Evolutionary conservation across 192 early-diverging fungal species (phyloP).

Genomic region (Phlyctochytrium arcticum): DNA sequence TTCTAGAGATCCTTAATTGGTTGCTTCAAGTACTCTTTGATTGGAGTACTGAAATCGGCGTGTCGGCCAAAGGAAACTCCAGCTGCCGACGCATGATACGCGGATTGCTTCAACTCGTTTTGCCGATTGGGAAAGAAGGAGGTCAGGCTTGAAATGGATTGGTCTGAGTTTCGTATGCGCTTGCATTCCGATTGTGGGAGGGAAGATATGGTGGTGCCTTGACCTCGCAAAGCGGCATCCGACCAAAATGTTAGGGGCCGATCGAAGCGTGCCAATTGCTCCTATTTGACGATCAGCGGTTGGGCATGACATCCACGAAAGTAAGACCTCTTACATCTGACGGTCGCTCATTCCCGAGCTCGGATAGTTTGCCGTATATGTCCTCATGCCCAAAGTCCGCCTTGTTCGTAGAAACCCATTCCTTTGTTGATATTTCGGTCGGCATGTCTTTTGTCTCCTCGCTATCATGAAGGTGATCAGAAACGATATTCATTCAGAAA

Average conservation of each 20-base stretch:
- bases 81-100: slow-evolving; percentile 24
- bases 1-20: slow-evolving; percentile 30
- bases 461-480: background rate
- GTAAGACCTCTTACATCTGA: background rate
- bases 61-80: slow-evolving; percentile 40
- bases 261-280: slow-evolving; percentile 18
- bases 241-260: slow-evolving; percentile 54
- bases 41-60: slow-evolving; percentile 44
- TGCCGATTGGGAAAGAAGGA: background rate
- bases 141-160: background rate
- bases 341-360: slow-evolving; percentile 13
- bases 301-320: background rate
- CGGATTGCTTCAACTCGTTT: slow-evolving; percentile 3
- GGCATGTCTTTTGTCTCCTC: slow-evolving; percentile 4
- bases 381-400: slow-evolving; percentile 35
- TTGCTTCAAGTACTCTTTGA: slow-evolving; percentile 40
- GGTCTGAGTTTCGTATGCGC: background rate
- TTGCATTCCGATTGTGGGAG: background rate
- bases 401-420: slow-evolving; percentile 38
- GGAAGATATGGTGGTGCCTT: slow-evolving; percentile 43
- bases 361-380: slow-evolving; percentile 19
- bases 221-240: slow-evolving; percentile 38
- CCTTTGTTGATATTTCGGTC: slow-evolving; percentile 31
- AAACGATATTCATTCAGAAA: background rate
- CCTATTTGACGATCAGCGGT: slow-evolving; percentile 2